phyloP scores from a whole-genome alignment of 495 filamentous ascomycete species.

The Physcia stellaris region DNA sequence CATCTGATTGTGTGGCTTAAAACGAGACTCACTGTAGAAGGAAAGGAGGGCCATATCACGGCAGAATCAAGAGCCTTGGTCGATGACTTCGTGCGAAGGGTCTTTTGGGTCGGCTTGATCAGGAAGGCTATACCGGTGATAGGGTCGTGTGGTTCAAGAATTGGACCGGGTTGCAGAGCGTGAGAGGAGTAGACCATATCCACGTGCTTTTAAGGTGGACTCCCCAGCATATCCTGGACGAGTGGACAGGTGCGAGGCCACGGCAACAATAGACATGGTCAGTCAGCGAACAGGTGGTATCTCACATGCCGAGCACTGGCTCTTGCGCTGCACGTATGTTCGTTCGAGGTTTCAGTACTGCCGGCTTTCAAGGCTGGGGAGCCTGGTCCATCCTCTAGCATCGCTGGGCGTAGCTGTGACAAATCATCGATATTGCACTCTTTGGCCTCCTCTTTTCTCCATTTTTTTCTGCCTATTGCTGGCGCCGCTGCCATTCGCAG shows the following conservation, averaged over 20 bases:
- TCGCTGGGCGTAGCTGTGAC: no score
- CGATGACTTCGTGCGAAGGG: conserved; percentile 41
- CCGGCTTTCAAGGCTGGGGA: no score
- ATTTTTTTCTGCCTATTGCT: conserved; percentile 52
- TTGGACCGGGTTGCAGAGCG: conserved; percentile 61
- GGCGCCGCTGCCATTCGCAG: conserved; percentile 15
- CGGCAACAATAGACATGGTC: no score
- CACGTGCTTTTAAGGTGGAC: conserved; percentile 23
- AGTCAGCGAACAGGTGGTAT: no score
- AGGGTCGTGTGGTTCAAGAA: conserved; percentile 72
- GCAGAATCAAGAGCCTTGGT: conserved; percentile 39
- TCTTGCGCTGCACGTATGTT: no score
- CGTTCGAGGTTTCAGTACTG: no score
- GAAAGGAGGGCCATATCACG: conserved; percentile 48
- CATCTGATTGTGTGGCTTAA: conserved; percentile 49
- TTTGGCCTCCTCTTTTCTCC: conserved; percentile 44
- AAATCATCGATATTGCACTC: conserved; percentile 31
- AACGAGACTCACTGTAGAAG: conserved; percentile 30
- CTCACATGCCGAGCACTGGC: no score
- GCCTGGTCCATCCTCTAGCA: no score
- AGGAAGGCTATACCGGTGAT: conserved; percentile 24
- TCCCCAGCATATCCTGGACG: conserved; percentile 2
- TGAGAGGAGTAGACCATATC: conserved; percentile 54
- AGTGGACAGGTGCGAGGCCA: conserved; percentile 8
- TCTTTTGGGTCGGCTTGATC: conserved; percentile 41